phyloP scores from a whole-genome alignment of 2,329 filamentous ascomycete genomes.

The Periconia sp. region DNA sequence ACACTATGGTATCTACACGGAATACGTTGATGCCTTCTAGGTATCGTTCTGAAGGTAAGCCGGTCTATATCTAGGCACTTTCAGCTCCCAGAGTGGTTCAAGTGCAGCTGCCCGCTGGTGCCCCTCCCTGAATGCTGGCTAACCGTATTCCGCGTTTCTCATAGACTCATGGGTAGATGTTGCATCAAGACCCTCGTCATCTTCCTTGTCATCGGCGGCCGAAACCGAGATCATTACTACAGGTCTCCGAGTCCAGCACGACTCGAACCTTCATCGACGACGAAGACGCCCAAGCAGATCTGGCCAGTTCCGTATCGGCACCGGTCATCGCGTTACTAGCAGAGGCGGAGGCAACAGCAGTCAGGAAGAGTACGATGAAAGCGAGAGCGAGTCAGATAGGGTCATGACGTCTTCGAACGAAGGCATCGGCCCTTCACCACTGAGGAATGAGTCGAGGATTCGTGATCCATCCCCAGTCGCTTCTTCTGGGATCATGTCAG shows the following conservation, averaged over 20 bases:
- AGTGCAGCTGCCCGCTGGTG: too few species aligned
- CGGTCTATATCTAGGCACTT: constrained; percentile 8
- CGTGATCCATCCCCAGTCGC: constrained; percentile 37
- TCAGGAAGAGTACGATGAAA: constrained; percentile 94
- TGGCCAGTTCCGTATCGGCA: constrained; percentile 40
- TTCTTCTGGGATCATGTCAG: constrained; percentile 46
- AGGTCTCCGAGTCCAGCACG: constrained; percentile 76
- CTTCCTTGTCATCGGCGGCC: constrained; percentile 81
- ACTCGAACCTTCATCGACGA: constrained; percentile 67
- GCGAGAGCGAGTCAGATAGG: constrained; percentile 85
- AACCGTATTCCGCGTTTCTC: constrained; percentile 4
- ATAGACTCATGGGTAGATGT: constrained; percentile 97
- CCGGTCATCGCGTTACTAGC: constrained; percentile 51
- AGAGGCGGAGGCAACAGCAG: constrained; percentile 70
- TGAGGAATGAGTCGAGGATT: constrained; percentile 36
- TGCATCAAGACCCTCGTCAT: constrained; percentile 89
- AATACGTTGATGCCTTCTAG: constrained; percentile 24
- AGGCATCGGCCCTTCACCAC: constrained; percentile 52
- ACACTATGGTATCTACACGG: constrained; percentile 28
- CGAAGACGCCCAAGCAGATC: constrained; percentile 52
- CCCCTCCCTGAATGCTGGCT: too few species aligned
- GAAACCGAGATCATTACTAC: constrained; percentile 87
- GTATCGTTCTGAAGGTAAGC: constrained; percentile 38
- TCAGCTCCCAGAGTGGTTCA: too few species aligned
- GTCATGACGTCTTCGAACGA: constrained; percentile 70